Percentiles rank a stretch among this genome's conserved stretches.
phyloP scores from a whole-genome alignment of 129 eudicot species.

The Heracleum sosnowskyi region DNA sequence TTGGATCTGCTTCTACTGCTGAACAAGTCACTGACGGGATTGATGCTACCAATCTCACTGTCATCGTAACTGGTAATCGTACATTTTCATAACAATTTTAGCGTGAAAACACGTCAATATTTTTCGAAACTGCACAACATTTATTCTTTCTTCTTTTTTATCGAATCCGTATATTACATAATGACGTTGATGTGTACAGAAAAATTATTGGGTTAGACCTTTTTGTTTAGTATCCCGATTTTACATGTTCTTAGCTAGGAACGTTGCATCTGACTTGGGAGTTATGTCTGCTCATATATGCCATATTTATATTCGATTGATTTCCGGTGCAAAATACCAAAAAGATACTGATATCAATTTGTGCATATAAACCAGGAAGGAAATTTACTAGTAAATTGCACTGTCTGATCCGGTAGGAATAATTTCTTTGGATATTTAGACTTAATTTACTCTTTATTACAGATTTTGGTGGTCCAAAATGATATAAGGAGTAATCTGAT shows the following conservation, averaged over 20 bases:
- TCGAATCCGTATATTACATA: too few species aligned
- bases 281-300: too few species aligned
- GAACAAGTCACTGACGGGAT: constrained; percentile 55
- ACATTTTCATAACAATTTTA: background rate
- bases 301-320: too few species aligned
- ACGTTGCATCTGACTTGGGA: too few species aligned
- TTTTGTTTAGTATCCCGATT: too few species aligned
- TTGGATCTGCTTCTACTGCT: constrained; percentile 84
- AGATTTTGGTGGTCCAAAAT: background rate
- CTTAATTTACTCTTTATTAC: background rate
- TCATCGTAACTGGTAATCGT: constrained; percentile 55
- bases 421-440: background rate
- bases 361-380: background rate
- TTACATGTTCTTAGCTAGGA: background rate
- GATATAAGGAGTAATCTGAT: background rate
- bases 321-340: too few species aligned
- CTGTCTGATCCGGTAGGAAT: background rate
- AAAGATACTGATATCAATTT: background rate
- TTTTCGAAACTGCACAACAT: too few species aligned
- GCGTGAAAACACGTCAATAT: background rate
- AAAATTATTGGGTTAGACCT: too few species aligned
- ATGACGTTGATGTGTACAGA: too few species aligned
- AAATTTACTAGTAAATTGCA: background rate
- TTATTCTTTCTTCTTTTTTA: too few species aligned
- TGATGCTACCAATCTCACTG: constrained; percentile 59